phyloP scores from a whole-genome alignment of 257 asterid genomes.

The Striga asiatica region DNA sequence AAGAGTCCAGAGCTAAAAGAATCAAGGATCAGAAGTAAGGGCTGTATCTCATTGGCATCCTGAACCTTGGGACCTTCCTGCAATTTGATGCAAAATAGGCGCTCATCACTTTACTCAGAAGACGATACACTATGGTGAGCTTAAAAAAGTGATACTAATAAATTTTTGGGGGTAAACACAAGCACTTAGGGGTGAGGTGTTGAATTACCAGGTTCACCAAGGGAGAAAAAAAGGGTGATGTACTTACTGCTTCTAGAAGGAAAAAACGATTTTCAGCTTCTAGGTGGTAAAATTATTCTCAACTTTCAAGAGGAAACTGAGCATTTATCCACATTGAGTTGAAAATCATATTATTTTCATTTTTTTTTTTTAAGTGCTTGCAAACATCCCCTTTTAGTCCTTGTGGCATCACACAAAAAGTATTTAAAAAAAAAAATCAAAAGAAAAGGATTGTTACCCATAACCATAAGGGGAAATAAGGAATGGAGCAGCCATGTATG shows the following conservation, averaged over 20 bases:
- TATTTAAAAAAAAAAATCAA: no score
- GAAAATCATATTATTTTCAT: no score
- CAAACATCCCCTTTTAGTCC: background rate
- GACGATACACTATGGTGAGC: background rate
- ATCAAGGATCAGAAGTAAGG: conserved; percentile 41
- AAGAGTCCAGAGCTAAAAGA: background rate
- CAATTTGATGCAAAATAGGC: conserved; percentile 11
- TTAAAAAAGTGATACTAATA: background rate
- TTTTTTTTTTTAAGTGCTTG: no score
- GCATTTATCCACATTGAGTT: no score
- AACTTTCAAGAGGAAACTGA: no score
- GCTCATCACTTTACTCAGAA: background rate
- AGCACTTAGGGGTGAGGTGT: no score
- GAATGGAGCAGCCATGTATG: conserved; percentile 32
- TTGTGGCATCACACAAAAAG: no score
- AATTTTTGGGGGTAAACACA: no score
- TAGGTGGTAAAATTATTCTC: background rate
- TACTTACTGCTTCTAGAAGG: no score
- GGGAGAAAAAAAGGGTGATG: no score
- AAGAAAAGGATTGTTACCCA: conserved; percentile 25
- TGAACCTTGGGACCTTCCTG: conserved; percentile 62
- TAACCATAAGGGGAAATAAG: conserved; percentile 38
- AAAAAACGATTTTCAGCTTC: background rate
- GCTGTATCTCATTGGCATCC: conserved; percentile 50
- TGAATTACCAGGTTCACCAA: no score